Percentiles rank a stretch among this genome's conserved stretches.
Evolutionary conservation across 495 filamentous ascomycete genomes (phyloP).

Genomic region (Cercophora scortea): DNA sequence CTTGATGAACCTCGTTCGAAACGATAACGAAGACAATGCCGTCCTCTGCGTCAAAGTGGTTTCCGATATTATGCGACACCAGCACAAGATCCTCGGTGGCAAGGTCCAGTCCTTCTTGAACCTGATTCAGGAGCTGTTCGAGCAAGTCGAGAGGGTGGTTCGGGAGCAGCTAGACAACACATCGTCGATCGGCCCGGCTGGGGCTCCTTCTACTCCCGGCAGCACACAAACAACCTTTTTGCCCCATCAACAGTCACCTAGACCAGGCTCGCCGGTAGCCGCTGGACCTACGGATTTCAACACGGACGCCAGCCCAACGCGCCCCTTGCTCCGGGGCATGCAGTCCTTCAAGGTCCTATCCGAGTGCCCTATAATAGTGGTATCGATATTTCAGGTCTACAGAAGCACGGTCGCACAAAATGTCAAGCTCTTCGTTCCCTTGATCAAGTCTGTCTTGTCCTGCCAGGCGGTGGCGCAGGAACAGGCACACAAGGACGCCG

Average conservation of each 20-base stretch:
- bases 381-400: constrained; percentile 95
- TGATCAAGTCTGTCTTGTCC: constrained; percentile 84
- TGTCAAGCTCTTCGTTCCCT: constrained; percentile 85
- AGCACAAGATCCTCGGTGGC: constrained; percentile 66
- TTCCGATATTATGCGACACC: constrained; percentile 91
- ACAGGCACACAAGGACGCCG: constrained; percentile 80
- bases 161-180: constrained; percentile 85
- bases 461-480: constrained; percentile 91
- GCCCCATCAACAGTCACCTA: constrained; percentile 61
- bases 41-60: constrained; percentile 96
- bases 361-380: constrained; percentile 97
- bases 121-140: constrained; percentile 91
- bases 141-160: constrained; percentile 87
- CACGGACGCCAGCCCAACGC: constrained; percentile 73
- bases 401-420: constrained; percentile 69
- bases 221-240: constrained; percentile 57
- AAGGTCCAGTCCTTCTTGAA: constrained; percentile 86
- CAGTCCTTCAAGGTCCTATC: constrained; percentile 98
- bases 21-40: constrained; percentile 97
- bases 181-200: constrained; percentile 45
- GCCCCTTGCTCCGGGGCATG: constrained; percentile 82
- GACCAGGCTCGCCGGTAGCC: constrained; percentile 81
- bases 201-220: constrained; percentile 66
- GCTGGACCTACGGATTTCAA: constrained; percentile 40
- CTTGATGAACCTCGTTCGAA: constrained; percentile 76